phyloP scores from a whole-genome alignment of 192 early-diverging fungal species.

The Ambispora gerdemannii region DNA sequence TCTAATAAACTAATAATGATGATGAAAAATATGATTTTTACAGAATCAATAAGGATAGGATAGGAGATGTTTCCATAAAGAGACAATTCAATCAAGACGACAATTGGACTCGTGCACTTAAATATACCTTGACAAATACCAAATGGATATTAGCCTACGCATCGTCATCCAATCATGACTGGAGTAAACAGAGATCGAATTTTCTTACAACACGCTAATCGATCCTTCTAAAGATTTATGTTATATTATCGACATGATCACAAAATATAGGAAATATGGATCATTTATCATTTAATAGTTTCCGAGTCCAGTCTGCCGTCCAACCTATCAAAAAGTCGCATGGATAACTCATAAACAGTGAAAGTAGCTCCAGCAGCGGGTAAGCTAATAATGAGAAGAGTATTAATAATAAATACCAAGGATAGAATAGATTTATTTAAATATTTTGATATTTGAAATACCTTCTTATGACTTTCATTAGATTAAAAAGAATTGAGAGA shows the following conservation, averaged over 20 bases:
- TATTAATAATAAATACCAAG: neutral
- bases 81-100: conserved; percentile 91
- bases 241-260: neutral
- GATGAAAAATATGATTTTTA: too few relatives aligned
- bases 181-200: conserved; percentile 10
- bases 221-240: neutral
- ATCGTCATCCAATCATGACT: conserved; percentile 34
- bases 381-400: conserved; percentile 39
- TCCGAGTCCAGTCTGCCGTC: neutral
- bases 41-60: conserved; percentile 84
- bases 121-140: conserved; percentile 84
- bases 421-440: neutral
- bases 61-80: conserved; percentile 78
- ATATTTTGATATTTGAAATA: conserved; percentile 29
- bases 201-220: neutral
- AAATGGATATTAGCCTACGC: conserved; percentile 86
- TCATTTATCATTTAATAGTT: too few relatives aligned
- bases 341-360: conserved; percentile 67
- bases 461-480: conserved; percentile 43
- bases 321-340: conserved; percentile 35
- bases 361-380: conserved; percentile 82
- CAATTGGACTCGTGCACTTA: conserved; percentile 86
- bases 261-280: too few relatives aligned
- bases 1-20: too few relatives aligned
- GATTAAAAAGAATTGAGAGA: neutral